Evolutionary conservation across 176 grass and related monocot species (phyloP), one percentile per base, ranked within the genome.

Genomic region (Triticum monococcum): DNA sequence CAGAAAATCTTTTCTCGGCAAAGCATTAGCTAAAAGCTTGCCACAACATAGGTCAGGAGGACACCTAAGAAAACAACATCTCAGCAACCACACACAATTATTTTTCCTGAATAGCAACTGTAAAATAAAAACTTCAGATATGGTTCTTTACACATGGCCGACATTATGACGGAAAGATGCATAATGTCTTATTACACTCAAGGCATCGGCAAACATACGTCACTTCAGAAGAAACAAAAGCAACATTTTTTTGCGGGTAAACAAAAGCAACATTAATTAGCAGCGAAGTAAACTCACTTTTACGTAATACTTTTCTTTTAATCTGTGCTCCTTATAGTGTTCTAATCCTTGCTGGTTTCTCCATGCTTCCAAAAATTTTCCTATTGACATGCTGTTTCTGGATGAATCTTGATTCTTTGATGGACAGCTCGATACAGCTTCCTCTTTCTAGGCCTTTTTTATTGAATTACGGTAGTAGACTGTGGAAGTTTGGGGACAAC

Each of bases 181-280:
- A 85, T 68, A 52, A 71, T 64, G 43, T 45, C 46, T 78, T n/a
- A 62, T 56, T 81, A 38, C 40, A 60, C 33, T 68, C 74, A 36
- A 87, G 72, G 48, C 16, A 2, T 41, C 18, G 17, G 12, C 52
- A 87, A 8, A 43, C 54, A 24, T 20, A 84, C 1, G 31, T 67
- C 4, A 20, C 78, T 83, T 70, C 59, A 66, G 66, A 90, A 86
- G 73, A 77, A 77, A 82, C 25, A 75, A 80, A 43, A 22, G 9
- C 64, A 72, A 67, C 85, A 28, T 87, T 28, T 46, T 4, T 46
- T 46, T 46, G 12, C 12, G 12, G 43, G 12, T 46, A 77, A 77
- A 82, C 25, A 75, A 80, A 33, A 22, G 9, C 64, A 72, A 60
- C 89, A 28, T 87, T 28, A 60, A n/a, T 81, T 91, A 91, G 52